Evolutionary conservation across 73 alveolate genomes (phyloP), one percentile per base, ranked within the genome.

Genomic region (Paramecium sexaurelia): DNA sequence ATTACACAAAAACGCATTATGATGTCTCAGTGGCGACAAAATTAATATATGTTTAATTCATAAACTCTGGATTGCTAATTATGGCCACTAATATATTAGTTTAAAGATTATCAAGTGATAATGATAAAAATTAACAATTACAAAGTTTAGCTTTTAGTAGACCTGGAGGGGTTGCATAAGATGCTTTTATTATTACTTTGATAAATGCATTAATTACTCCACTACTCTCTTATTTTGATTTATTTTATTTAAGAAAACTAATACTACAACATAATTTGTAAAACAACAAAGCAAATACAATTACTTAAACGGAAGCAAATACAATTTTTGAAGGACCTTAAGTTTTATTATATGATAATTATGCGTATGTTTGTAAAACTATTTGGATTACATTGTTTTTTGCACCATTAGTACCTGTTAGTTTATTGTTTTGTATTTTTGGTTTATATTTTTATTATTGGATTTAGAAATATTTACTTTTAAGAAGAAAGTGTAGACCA

Each of bases 91-190:
- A 73, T 19, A 73, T 73, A 5, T 39, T 73, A 32, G 83, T 61
- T 9, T 22, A 36, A 5, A 32, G 57, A 32, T 36, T 36, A 7
- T 15, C 13, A 17, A 33, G 5, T 39, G 6, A 20, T 11, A 22
- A 73, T 6, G 36, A 32, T 29, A 5, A 32, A 39, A 37, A 51
- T 51, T 17, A 17, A 17, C 32, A 36, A 36, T 73, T 39, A 36
- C n/a, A 33, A 73, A 39, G 57, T 9, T 61, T 61, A 8, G 83
- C 83, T 26, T 61, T 61, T n/a, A 61, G 47, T 61, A 61, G 83
- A 61, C 83, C 87, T 17, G 87, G 87, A 33, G 87, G 87, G 1
- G 57, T 73, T 5, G 87, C 87, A 73, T 73, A 15, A n/a, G 87
- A 73, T 73, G 87, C 87, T 0, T 73, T 73, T 73, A 36, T 73